Evolutionary conservation across 1,284 basidiomycete species (phyloP).

Genomic region (Leccinum pallidistipes): DNA sequence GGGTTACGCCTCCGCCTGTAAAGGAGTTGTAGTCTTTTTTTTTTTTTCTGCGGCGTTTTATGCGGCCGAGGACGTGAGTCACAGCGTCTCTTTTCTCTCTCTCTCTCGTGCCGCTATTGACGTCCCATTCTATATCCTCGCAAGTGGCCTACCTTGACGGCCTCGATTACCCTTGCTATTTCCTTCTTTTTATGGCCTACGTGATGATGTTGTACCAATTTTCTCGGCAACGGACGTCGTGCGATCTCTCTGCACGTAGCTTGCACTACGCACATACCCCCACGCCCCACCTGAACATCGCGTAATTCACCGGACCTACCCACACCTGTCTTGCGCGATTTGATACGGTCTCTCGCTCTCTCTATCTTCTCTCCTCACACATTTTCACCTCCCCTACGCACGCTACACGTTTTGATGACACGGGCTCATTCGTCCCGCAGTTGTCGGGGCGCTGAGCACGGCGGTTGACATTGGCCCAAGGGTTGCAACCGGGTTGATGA

Average conservation of each 20-base stretch:
- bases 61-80: constrained; percentile 19
- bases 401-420: not conserved
- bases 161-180: not conserved
- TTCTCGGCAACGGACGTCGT: not conserved
- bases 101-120: not conserved
- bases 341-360: not conserved
- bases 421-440: not conserved
- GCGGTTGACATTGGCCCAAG: too few relatives aligned
- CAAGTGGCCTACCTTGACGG: not conserved
- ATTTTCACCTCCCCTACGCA: not conserved
- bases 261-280: not conserved
- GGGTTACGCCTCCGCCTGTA: constrained; percentile 30
- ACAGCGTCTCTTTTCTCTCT: not conserved
- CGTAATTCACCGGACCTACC: not conserved
- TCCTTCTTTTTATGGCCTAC: not conserved
- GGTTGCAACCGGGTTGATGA: too few relatives aligned
- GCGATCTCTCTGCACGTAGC: not conserved
- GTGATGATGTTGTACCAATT: constrained; percentile 14
- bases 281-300: not conserved
- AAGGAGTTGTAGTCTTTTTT: constrained; percentile 25
- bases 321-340: constrained; percentile 2
- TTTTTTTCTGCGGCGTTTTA: not conserved
- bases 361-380: not conserved
- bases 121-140: not conserved
- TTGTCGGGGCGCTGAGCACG: too few relatives aligned